Conservation (phyloP, 805 yeast genomes). For the Wickerhamomyces chambardii region DNA sequence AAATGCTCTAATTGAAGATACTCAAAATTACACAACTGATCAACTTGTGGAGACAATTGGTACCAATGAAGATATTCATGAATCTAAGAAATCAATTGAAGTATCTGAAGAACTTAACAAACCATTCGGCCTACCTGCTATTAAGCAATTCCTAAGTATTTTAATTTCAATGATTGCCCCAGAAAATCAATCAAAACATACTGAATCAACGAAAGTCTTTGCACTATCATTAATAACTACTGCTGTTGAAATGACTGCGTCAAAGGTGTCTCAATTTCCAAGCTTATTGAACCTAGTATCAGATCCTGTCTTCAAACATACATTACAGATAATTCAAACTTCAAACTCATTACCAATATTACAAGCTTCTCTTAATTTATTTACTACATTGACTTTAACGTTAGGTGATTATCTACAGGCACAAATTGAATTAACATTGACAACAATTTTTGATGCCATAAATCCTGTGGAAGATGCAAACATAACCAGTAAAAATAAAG, state of each 20-base stretch:
- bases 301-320: constrained; percentile 78
- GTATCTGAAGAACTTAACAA: constrained; percentile 16
- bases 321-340: constrained; percentile 70
- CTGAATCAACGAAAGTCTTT: constrained; percentile 79
- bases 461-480: constrained; percentile 23
- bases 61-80: constrained; percentile 39
- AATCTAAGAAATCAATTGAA: constrained; percentile 14
- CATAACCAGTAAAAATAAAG: constrained; percentile 2
- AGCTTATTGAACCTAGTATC: constrained; percentile 59
- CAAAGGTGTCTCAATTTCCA: constrained; percentile 47
- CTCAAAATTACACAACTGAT: constrained; percentile 35
- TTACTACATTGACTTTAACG: constrained; percentile 62
- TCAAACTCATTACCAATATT: constrained; percentile 66
- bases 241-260: constrained; percentile 77
- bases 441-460: constrained; percentile 52
- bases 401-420: constrained; percentile 59
- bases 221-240: constrained; percentile 70
- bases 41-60: constrained; percentile 41
- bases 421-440: constrained; percentile 71
- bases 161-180: constrained; percentile 78
- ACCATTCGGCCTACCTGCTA: constrained; percentile 65
- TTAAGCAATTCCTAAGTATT: constrained; percentile 68
- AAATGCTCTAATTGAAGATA: constrained; percentile 32
- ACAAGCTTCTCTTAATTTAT: constrained; percentile 67
- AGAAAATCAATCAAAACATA: constrained; percentile 72